These are phyloP conservation scores for Solanum medicagineum DNA, from an alignment of 257 asterid species.

Conservation along the genomic window DNA sequence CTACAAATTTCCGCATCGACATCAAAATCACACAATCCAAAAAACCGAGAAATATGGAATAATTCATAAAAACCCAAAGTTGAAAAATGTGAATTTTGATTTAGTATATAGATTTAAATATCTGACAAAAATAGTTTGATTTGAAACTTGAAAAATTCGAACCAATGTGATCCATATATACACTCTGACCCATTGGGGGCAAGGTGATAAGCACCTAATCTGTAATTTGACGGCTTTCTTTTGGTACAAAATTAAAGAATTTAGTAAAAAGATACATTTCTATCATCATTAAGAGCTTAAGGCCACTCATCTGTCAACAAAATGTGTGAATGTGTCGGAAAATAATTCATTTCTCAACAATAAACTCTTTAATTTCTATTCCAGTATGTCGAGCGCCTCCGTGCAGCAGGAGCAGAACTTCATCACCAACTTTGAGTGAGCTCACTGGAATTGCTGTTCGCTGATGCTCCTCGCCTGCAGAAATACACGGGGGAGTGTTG, in stretches of 20 bases:
- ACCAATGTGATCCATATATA: no score
- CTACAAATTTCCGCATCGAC: no score
- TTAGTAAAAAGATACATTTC: background rate
- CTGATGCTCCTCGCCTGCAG: slow-evolving; percentile 21
- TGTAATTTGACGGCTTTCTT: background rate
- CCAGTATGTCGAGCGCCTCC: slow-evolving; percentile 93
- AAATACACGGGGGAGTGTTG: background rate
- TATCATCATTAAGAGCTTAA: background rate
- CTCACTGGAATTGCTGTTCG: slow-evolving; percentile 51
- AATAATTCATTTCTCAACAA: slow-evolving; percentile 53
- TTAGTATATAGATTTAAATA: no score
- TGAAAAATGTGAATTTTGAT: no score
- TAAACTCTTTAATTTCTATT: slow-evolving; percentile 69
- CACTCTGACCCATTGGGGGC: no score
- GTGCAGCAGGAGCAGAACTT: slow-evolving; percentile 46
- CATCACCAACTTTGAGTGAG: slow-evolving; percentile 64
- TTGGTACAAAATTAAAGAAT: background rate
- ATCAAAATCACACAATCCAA: no score
- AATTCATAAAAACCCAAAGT: no score
- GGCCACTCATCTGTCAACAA: background rate
- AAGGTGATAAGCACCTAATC: no score
- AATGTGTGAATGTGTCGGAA: background rate
- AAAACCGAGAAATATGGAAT: no score
- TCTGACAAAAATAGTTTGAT: no score
- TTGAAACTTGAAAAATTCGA: no score